Percentiles rank a stretch among this genome's conserved stretches.
Evolutionary conservation across 768 basidiomycete genomes (phyloP).

Genomic region (Rhodosporidiobolus sp.): DNA sequence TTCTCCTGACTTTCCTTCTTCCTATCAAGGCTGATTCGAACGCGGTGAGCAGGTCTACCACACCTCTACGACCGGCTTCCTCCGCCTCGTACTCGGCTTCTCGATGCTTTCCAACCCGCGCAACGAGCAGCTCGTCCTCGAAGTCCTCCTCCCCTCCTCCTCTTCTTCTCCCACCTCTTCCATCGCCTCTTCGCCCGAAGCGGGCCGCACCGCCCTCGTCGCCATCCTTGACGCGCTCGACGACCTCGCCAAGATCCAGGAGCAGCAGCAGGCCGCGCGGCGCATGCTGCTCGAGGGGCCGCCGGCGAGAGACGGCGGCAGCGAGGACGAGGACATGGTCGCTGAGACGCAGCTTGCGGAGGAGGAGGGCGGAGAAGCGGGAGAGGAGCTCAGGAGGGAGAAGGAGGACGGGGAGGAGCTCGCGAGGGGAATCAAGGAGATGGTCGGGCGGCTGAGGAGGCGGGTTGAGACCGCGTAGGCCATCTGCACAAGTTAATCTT

Average conservation of each 20-base stretch:
- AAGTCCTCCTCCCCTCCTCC: not conserved
- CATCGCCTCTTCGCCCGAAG: not conserved
- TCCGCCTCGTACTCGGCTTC: constrained; percentile 33
- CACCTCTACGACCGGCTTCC: constrained; percentile 28
- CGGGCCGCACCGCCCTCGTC: not conserved
- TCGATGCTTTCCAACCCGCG: constrained; percentile 18
- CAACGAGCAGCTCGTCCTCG: constrained; percentile 27
- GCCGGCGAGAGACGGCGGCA: not conserved
- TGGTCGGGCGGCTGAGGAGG: constrained; percentile 1
- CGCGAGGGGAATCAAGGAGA: not conserved
- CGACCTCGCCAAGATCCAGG: constrained; percentile 27
- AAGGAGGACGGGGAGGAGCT: not conserved
- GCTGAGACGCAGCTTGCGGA: not conserved
- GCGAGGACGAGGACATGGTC: not conserved
- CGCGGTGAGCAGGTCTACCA: constrained; percentile 11
- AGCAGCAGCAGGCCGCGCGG: constrained; percentile 6
- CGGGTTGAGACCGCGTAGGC: not conserved
- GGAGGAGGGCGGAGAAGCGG: not conserved
- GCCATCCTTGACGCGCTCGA: constrained; percentile 27
- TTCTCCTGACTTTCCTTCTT: not conserved
- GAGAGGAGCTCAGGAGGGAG: not conserved
- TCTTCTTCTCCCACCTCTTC: not conserved
- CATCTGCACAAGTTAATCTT: not conserved
- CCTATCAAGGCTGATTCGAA: not conserved
- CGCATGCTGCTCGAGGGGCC: not conserved